Conservation (phyloP, 345 rosid species). For the Combretum micranthum region DNA sequence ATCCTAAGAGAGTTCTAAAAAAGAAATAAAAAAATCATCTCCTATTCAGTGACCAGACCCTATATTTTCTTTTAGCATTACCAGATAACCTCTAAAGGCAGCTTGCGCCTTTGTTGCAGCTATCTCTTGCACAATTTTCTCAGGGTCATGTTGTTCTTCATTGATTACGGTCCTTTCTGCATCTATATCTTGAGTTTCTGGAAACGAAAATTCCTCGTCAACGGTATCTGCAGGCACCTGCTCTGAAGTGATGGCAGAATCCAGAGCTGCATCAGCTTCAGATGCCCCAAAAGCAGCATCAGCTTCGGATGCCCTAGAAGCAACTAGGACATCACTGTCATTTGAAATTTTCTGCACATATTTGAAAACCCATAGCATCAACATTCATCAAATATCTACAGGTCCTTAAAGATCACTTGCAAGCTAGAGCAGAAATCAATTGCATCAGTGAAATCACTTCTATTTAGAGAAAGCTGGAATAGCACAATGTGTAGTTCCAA, state of each 20-base stretch:
- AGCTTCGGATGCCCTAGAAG: constrained; percentile 50
- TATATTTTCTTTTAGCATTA: constrained; percentile 19
- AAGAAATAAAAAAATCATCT: too few relatives aligned
- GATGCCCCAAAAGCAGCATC: constrained; percentile 51
- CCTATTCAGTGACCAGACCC: not conserved
- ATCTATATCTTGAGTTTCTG: constrained; percentile 26
- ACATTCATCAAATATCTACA: too few relatives aligned
- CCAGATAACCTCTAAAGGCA: constrained; percentile 92
- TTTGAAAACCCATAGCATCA: not conserved
- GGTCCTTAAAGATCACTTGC: too few relatives aligned
- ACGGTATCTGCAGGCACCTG: constrained; percentile 15
- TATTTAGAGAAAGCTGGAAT: too few relatives aligned
- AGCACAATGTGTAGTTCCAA: too few relatives aligned
- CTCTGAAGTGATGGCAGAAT: constrained; percentile 35
- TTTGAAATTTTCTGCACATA: constrained; percentile 38
- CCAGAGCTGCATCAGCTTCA: constrained; percentile 39
- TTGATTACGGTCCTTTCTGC: constrained; percentile 19
- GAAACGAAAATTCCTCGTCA: constrained; percentile 26
- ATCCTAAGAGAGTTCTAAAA: too few relatives aligned
- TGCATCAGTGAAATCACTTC: too few relatives aligned
- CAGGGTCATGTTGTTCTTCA: constrained; percentile 35
- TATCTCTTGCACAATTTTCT: constrained; percentile 42
- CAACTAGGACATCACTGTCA: constrained; percentile 41
- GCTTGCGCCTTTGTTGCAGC: constrained; percentile 93
- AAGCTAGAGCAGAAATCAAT: too few relatives aligned